A percentile compares a stretch with the other conserved stretches of the same genome.
Evolutionary conservation across 78 protist genomes (phyloP).

Genomic region (Dictyostelium intermedium): DNA sequence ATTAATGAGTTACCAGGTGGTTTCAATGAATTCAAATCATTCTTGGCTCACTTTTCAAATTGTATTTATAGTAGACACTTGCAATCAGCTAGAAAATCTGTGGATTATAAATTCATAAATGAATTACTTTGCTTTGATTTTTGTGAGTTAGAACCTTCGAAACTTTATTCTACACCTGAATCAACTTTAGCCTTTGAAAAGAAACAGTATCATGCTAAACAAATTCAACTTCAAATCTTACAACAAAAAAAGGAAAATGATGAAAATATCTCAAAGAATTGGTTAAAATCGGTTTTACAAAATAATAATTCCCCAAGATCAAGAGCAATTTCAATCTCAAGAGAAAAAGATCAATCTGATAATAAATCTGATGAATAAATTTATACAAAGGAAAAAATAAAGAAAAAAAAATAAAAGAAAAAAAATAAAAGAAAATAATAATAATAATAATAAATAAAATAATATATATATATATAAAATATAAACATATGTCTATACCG

Average conservation of each 20-base stretch:
- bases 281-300: background rate
- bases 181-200: background rate
- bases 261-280: background rate
- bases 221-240: background rate
- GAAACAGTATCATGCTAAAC: constrained; percentile 2
- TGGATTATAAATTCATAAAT: constrained; percentile 66
- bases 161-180: constrained; percentile 10
- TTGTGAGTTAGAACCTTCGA: constrained; percentile 45
- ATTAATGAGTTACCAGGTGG: constrained; percentile 56
- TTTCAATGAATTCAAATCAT: constrained; percentile 42
- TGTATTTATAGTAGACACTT: constrained; percentile 44
- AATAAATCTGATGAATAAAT: background rate
- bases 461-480: too few relatives aligned
- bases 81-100: background rate
- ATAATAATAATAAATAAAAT: too few relatives aligned
- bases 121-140: constrained; percentile 52
- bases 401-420: background rate
- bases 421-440: too few relatives aligned
- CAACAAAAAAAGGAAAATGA: background rate
- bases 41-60: constrained; percentile 34
- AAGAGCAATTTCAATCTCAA: background rate
- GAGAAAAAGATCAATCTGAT: background rate
- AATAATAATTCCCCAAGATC: constrained; percentile 1
- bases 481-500: too few relatives aligned
- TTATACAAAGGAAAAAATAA: too few relatives aligned